Percentiles rank a stretch among this genome's conserved stretches.
phyloP scores from a whole-genome alignment of 257 asterid species.

The Ligustrum vulgare region DNA sequence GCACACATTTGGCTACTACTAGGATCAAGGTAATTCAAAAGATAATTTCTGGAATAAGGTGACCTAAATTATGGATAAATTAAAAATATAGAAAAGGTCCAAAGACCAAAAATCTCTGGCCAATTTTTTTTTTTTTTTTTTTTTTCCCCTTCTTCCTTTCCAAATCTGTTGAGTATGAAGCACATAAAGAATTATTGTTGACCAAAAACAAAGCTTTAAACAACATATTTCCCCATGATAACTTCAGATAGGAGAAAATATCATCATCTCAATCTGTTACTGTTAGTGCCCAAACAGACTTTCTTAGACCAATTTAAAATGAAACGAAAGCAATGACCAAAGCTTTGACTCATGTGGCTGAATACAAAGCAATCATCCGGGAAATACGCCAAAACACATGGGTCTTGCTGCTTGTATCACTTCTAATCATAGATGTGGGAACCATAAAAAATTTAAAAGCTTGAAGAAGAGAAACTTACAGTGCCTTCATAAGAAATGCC shows the following conservation, averaged over 20 bases:
- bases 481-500: not conserved
- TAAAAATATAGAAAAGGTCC: not conserved
- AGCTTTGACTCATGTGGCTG: not conserved
- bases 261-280: not conserved
- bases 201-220: not conserved
- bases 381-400: not conserved
- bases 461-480: not conserved
- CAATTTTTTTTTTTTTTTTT: no score
- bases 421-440: not conserved
- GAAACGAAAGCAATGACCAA: not conserved
- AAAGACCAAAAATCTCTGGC: not conserved
- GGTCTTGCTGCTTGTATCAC: not conserved
- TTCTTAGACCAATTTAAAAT: not conserved
- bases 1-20: slow-evolving; percentile 27
- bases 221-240: not conserved
- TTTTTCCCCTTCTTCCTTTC: slow-evolving; percentile 2
- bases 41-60: slow-evolving; percentile 3
- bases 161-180: not conserved
- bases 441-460: not conserved
- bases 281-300: not conserved
- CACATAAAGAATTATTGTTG: not conserved
- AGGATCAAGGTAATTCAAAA: slow-evolving; percentile 8
- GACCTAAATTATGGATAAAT: not conserved
- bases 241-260: slow-evolving; percentile 9
- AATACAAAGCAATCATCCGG: not conserved